Conservation (phyloP, 768 basidiomycete species). For the Suillus fuscotomentosus region DNA sequence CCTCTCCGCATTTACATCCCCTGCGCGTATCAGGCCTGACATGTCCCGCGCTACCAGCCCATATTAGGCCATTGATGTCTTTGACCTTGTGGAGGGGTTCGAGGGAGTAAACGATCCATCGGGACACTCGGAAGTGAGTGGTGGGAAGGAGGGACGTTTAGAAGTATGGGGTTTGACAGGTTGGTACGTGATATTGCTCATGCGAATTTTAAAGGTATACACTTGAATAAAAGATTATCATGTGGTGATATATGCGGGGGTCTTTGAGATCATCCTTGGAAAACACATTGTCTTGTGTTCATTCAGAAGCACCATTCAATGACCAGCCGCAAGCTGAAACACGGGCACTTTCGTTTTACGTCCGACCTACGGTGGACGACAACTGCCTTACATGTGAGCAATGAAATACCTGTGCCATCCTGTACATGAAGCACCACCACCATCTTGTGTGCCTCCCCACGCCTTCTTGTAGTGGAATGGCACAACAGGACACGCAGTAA, state of each 20-base stretch:
- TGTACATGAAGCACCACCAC: not conserved
- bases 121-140: not conserved
- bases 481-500: not conserved
- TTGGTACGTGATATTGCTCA: conserved; percentile 71
- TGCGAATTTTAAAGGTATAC: conserved; percentile 54
- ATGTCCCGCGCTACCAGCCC: not conserved
- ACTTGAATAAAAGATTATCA: conserved; percentile 8
- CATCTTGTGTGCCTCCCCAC: not conserved
- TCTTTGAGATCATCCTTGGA: not conserved
- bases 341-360: not conserved
- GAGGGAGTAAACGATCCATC: not conserved
- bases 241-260: not conserved
- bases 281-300: not conserved
- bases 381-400: not conserved
- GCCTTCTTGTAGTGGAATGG: not conserved
- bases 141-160: conserved; percentile 35
- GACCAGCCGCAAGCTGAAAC: not conserved
- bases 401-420: not conserved
- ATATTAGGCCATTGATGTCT: not conserved
- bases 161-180: conserved; percentile 86
- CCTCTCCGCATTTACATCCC: not conserved
- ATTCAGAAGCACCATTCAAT: not conserved
- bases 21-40: not conserved
- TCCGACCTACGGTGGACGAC: not conserved
- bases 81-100: not conserved